These are phyloP conservation scores for Microstegium vimineum DNA, from an alignment of 176 grass and related monocot species.

Conservation along the genomic window DNA sequence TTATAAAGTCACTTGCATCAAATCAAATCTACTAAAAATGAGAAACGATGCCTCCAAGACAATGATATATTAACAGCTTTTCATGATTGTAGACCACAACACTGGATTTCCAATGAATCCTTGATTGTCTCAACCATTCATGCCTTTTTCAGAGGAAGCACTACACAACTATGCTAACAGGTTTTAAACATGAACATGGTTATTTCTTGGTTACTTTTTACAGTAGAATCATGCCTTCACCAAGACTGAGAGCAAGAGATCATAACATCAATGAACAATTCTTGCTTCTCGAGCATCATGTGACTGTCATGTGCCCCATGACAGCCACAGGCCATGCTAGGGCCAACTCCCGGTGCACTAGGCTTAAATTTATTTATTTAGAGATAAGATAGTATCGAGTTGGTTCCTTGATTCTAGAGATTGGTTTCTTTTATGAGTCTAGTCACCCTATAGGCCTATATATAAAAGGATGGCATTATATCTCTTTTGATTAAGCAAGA, in stretches of 20 bases:
- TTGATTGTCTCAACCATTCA: background rate
- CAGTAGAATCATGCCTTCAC: background rate
- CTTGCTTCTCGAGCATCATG: background rate
- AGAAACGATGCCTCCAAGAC: background rate
- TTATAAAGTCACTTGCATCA: constrained; percentile 8
- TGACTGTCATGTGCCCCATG: background rate
- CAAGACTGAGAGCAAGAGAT: background rate
- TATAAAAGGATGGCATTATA: background rate
- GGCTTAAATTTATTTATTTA: background rate
- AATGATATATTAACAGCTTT: background rate
- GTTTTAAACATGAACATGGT: background rate
- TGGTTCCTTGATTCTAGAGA: background rate
- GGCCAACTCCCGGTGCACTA: background rate
- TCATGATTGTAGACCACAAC: background rate
- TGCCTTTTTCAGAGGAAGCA: background rate
- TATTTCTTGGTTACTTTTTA: background rate
- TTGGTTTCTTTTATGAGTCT: background rate
- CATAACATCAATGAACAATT: background rate
- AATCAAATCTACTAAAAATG: constrained; percentile 6
- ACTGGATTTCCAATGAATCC: background rate
- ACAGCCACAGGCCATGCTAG: background rate
- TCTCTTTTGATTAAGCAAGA: background rate
- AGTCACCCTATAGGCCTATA: background rate
- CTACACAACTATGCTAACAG: background rate
- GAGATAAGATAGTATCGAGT: background rate